Conservation (phyloP, 2,329 filamentous ascomycete species). For the Orbilia javanica region DNA sequence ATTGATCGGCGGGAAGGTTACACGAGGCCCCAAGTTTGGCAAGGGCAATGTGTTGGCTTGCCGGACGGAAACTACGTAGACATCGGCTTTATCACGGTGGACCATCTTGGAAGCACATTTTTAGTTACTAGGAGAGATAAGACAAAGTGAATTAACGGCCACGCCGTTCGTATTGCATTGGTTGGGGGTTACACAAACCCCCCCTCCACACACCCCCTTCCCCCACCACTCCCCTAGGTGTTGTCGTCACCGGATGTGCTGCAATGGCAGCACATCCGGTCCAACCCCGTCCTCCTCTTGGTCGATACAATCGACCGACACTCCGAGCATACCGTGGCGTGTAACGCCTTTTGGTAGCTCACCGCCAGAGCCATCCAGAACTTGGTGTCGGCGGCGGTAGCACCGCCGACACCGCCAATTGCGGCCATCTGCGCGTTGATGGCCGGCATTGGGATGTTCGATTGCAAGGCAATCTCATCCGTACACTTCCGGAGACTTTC, state of each 20-base stretch:
- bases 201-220: not conserved
- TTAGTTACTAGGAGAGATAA: too few relatives aligned
- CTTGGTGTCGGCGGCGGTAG: not conserved
- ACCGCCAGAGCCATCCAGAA: slow-evolving; percentile 49
- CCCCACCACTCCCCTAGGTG: not conserved
- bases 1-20: too few relatives aligned
- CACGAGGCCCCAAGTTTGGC: too few relatives aligned
- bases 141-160: too few relatives aligned
- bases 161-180: too few relatives aligned
- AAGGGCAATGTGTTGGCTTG: too few relatives aligned
- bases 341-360: slow-evolving; percentile 44
- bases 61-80: too few relatives aligned
- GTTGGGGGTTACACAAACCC: not conserved
- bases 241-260: slow-evolving; percentile 1
- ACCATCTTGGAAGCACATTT: too few relatives aligned
- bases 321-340: slow-evolving; percentile 39
- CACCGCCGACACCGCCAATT: too few relatives aligned
- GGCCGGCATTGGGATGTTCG: slow-evolving; percentile 16
- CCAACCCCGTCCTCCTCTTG: slow-evolving; percentile 9
- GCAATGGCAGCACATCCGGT: slow-evolving; percentile 55
- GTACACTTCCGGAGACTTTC: slow-evolving; percentile 46
- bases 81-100: too few relatives aligned
- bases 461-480: slow-evolving; percentile 32
- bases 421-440: not conserved
- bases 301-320: slow-evolving; percentile 35